Base-by-base conservation (phyloP, 73 alveolate genomes). In the Diophrys sp. region DNA sequence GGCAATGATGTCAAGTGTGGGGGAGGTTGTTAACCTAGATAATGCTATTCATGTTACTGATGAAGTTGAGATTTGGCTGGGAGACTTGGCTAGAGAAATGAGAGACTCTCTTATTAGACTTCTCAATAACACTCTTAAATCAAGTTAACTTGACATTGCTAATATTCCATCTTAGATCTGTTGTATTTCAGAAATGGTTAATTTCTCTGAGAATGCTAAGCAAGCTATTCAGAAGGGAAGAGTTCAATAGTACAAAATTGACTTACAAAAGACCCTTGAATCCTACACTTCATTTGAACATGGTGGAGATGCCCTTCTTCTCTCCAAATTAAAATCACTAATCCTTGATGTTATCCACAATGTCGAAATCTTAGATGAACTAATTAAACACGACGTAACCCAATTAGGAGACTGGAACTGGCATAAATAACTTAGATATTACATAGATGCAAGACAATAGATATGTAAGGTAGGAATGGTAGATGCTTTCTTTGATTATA, bases 341-440 rank as follows among this genome's bases (percentile, higher is more conserved):
- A 96, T 98, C 88, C 87, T 98, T 44, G 99, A 98, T 85, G 85
- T 98, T 70, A 98, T 98, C 74, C 99, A 98, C 90, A 97, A 97
- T 81, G 88, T 98, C 31, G 99, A 98, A 34, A 99, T 98, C 14
- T 82, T 96, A 70, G 99, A 95, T 32, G 83, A 82, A 56, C 84
- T 98, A 81, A 82, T 90, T 66, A 89, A 75, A 71, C 91, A 90
- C 76, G 87, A 91, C 71, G 99, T 97, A 2, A 55, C 86, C 56
- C 87, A 90, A 56, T 79, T 89, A 44, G 71, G 89, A 1, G 99
- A 98, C 70, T 98, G 99, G 99, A 73, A 87, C 89, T 98, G 99
- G 99, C 95, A 91, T 85, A 90, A 97, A 73, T 97, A 98, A 86
- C 90, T 98, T 74, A 97, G 95, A 89, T 98, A 94, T 87, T 89